Evolutionary conservation across 805 yeast species (phyloP).

Genomic region (Debaryomyces castellii): DNA sequence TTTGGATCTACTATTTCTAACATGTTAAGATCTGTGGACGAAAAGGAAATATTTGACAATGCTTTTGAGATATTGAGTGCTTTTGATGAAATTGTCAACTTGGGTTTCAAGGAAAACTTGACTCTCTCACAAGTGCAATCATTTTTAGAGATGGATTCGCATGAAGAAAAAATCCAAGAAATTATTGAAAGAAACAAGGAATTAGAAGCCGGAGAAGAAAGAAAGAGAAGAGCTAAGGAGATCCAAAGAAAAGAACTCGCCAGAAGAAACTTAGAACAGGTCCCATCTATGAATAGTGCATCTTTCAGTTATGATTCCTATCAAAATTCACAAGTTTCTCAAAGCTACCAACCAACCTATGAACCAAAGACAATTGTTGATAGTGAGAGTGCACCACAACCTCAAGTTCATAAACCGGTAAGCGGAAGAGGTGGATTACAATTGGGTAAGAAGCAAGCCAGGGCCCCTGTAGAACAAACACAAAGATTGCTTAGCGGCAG

Average conservation of each 20-base stretch:
- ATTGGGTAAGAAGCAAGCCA: constrained; percentile 58
- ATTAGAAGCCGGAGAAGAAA: constrained; percentile 93
- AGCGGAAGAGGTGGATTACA: constrained; percentile 66
- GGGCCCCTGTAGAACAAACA: constrained; percentile 20
- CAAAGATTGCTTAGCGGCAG: constrained; percentile 29
- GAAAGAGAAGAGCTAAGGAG: constrained; percentile 92
- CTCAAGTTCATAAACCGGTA: constrained; percentile 12
- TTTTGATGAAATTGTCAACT: constrained; percentile 87
- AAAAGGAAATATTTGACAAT: constrained; percentile 74
- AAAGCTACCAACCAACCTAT: constrained; percentile 28
- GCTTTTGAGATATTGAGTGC: constrained; percentile 90
- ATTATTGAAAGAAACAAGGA: constrained; percentile 96
- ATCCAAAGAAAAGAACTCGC: constrained; percentile 78
- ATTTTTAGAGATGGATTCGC: constrained; percentile 95
- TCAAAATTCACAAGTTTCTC: constrained; percentile 12
- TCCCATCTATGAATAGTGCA: constrained; percentile 26
- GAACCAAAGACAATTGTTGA: constrained; percentile 27
- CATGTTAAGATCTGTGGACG: constrained; percentile 70
- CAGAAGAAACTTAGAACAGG: constrained; percentile 55
- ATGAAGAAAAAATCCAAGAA: constrained; percentile 97
- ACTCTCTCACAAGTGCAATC: constrained; percentile 80
- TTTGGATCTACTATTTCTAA: constrained; percentile 81
- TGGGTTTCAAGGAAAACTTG: constrained; percentile 89
- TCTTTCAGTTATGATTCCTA: constrained; percentile 21
- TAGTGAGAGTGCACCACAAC: constrained; percentile 8